These are phyloP conservation scores for Amanita phalloides DNA, from an alignment of 768 basidiomycete genomes.

Conservation along the genomic window DNA sequence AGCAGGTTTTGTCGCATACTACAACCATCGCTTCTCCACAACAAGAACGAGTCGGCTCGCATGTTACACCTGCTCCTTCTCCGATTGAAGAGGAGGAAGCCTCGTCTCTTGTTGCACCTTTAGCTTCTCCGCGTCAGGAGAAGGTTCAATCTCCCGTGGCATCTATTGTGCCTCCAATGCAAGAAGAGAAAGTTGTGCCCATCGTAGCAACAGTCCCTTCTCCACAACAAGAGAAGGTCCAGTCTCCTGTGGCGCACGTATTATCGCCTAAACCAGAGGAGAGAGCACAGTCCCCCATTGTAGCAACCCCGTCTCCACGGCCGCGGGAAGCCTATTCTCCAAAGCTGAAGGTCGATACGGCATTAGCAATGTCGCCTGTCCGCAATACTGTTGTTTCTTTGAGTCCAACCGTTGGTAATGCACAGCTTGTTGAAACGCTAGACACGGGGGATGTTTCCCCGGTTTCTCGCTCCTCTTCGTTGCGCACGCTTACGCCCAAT, in stretches of 20 bases:
- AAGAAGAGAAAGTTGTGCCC: too few species aligned
- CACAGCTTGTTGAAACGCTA: background rate
- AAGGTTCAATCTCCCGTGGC: too few species aligned
- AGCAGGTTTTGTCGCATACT: too few species aligned
- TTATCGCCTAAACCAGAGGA: background rate
- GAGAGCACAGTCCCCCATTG: background rate
- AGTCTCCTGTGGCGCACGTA: background rate
- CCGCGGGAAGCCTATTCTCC: background rate
- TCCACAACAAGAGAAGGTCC: background rate
- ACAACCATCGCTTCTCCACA: too few species aligned
- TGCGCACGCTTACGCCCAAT: background rate
- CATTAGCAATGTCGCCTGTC: background rate
- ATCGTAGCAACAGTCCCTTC: background rate
- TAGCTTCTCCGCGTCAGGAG: background rate
- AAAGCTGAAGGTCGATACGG: background rate
- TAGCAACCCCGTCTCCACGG: background rate
- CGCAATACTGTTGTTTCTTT: background rate
- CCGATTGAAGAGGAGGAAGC: too few species aligned
- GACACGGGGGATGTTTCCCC: background rate
- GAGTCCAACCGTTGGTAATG: background rate
- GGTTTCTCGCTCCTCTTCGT: conserved; percentile 1
- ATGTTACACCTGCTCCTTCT: too few species aligned
- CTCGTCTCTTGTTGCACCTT: background rate
- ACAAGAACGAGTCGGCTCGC: too few species aligned
- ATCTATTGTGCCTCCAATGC: too few species aligned